Percentiles rank a stretch among this genome's conserved stretches.
phyloP scores from a whole-genome alignment of 352 stramenopile species.

The Globisporangium nodosum region DNA sequence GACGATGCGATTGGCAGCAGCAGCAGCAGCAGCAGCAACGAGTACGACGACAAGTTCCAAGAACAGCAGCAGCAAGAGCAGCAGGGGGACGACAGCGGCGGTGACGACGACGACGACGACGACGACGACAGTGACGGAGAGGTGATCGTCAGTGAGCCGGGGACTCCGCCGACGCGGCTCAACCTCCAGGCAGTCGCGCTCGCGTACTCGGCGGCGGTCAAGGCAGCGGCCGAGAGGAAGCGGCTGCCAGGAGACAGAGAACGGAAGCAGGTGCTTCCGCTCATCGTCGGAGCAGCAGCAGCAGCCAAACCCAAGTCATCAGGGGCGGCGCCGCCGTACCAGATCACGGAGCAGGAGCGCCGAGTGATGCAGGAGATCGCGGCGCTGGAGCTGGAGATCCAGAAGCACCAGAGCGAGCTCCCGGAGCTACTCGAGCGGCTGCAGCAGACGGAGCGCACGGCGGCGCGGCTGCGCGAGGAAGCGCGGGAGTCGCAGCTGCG shows the following conservation, averaged over 20 bases:
- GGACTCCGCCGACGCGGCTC: slow-evolving; percentile 4
- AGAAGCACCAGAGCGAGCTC: slow-evolving; percentile 45
- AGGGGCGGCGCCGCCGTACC: slow-evolving; percentile 15
- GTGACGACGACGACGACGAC: not conserved
- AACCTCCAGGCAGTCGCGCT: slow-evolving; percentile 7
- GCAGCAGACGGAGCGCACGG: slow-evolving; percentile 24
- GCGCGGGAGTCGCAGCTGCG: slow-evolving; percentile 31
- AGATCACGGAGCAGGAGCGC: slow-evolving; percentile 25
- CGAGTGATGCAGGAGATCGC: slow-evolving; percentile 36
- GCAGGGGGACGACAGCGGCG: not conserved
- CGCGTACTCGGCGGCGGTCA: slow-evolving; percentile 3
- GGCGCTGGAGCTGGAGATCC: slow-evolving; percentile 35
- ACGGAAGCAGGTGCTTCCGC: too few species aligned
- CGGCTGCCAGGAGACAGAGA: not conserved
- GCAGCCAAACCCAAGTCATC: slow-evolving; percentile 12
- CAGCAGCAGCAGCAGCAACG: slow-evolving; percentile 9
- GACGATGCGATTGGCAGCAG: slow-evolving; percentile 8
- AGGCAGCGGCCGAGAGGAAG: not conserved
- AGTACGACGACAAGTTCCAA: not conserved
- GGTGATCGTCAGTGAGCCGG: not conserved
- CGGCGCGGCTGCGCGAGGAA: slow-evolving; percentile 23
- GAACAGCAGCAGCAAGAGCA: slow-evolving; percentile 9
- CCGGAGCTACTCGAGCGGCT: slow-evolving; percentile 34
- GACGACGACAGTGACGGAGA: too few species aligned
- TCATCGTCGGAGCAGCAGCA: too few species aligned